Percentiles rank a stretch among this genome's conserved stretches.
phyloP scores from a whole-genome alignment of 768 basidiomycete species.

The Naganishia onofrii region DNA sequence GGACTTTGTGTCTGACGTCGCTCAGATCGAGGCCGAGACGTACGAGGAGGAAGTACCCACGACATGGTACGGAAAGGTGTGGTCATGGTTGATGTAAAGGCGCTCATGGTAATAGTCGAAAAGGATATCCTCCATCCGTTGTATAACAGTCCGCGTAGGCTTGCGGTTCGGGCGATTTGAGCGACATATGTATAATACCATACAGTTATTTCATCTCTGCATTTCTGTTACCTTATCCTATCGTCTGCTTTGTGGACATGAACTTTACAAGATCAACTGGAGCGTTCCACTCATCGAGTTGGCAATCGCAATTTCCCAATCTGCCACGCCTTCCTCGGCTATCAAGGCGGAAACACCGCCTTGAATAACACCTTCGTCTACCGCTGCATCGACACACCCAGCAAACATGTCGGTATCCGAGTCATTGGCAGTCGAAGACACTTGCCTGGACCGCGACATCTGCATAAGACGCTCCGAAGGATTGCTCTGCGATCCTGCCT shows the following conservation, averaged over 20 bases:
- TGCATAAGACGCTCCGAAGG: neutral
- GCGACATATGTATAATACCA: neutral
- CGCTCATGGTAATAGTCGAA: neutral
- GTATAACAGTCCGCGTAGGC: neutral
- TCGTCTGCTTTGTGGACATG: neutral
- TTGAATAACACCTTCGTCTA: neutral
- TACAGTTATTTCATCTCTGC: neutral
- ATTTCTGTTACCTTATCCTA: neutral
- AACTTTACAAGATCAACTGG: neutral
- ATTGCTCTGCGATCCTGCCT: neutral
- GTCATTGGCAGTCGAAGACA: neutral
- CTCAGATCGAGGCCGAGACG: slow-evolving; percentile 67
- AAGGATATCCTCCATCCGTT: slow-evolving; percentile 16
- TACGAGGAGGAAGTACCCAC: slow-evolving; percentile 62
- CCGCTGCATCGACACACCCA: neutral
- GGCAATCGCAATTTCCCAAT: slow-evolving; percentile 19
- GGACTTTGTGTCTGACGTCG: slow-evolving; percentile 75
- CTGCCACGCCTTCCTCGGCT: neutral
- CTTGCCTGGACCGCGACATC: neutral
- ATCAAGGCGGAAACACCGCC: too few species aligned
- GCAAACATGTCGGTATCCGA: slow-evolving; percentile 5
- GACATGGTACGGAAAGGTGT: slow-evolving; percentile 68
- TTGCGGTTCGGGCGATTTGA: neutral
- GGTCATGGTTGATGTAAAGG: slow-evolving; percentile 68
- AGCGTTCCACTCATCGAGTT: slow-evolving; percentile 12